Evolutionary conservation across 352 stramenopile genomes (phyloP), one percentile per base, ranked within the genome.

Genomic region (Phytopythium ostracodes): DNA sequence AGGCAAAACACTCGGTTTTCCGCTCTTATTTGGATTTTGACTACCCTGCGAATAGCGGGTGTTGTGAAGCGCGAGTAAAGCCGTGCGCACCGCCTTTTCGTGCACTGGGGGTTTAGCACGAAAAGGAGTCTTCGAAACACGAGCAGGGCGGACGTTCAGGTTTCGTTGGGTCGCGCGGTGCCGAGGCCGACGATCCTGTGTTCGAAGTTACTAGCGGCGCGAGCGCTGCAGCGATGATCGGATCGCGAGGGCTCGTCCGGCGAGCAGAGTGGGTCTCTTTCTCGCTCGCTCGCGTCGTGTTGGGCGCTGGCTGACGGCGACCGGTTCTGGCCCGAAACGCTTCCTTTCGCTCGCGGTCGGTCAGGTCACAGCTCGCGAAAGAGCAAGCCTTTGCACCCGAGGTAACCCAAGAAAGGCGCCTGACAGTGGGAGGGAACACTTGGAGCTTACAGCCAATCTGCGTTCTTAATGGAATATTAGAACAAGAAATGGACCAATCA

Each of bases 51-150:
- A 14, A 14, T 38, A 38, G 33, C 33, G 12, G 46, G 46, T 31
- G 46, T 52, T 27, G 46, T 22, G 14, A 22, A n/a, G 29, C 11
- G 46, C 46, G 53, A 18, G 38, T 14, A 59, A 35, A 59, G 53
- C 53, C 35, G 53, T 59, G 53, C 53, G 53, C 53, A 24, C 53
- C 53, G 53, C 31, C 35, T 33, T 58, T 47, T 58, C 31, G 52
- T 22, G 29, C 18, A 29, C 31, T 24, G 25, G 29, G n/a, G 29
- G 29, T 33, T 33, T 33, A 33, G 29, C 29, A 33, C 29, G 29
- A 33, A 33, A 52, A 22, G 22, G n/a, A n/a, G 46, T 52, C 33
- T 52, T 17, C n/a, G 29, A 33, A 33, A 33, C 29, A 33, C 29
- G 27, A n/a, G 46, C 46, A 22, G n/a, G 46, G 8, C n/a, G 27